These are phyloP conservation scores for Tolypocladium ophioglossoides DNA, from an alignment of 2,329 filamentous ascomycete genomes.

Conservation along the genomic window DNA sequence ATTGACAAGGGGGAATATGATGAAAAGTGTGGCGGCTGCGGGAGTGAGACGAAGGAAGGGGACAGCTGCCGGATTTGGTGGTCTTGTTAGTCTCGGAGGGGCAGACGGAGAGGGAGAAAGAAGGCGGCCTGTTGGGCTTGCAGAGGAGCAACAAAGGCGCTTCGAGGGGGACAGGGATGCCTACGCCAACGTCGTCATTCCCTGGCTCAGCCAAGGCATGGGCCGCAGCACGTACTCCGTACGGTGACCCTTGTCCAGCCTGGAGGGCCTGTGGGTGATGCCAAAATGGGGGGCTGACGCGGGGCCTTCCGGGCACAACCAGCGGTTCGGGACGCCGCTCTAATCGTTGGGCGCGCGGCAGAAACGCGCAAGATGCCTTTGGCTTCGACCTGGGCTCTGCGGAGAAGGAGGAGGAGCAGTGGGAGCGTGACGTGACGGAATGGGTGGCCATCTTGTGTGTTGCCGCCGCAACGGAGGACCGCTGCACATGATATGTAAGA, in stretches of 20 bases:
- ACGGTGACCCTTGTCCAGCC: too few relatives aligned
- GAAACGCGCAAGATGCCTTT: neutral
- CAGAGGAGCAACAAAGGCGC: neutral
- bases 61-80: neutral
- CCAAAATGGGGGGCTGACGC: neutral
- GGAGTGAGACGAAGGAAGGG: neutral
- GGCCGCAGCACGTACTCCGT: neutral
- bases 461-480: neutral
- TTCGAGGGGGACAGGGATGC: neutral
- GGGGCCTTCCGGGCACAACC: neutral
- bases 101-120: neutral
- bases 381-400: neutral
- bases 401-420: neutral
- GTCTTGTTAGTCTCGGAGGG: neutral
- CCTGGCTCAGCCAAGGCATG: neutral
- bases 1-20: too few relatives aligned
- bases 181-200: neutral
- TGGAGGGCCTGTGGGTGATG: neutral
- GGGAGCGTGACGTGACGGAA: neutral
- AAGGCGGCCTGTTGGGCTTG: neutral
- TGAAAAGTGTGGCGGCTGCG: neutral
- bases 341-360: neutral
- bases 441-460: neutral
- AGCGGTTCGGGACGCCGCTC: neutral
- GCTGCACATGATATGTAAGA: neutral